A percentile compares a stretch with the other conserved stretches of the same genome.
Evolutionary conservation across 2,329 filamentous ascomycete species (phyloP).

Genomic region (Aspergillus sp.): DNA sequence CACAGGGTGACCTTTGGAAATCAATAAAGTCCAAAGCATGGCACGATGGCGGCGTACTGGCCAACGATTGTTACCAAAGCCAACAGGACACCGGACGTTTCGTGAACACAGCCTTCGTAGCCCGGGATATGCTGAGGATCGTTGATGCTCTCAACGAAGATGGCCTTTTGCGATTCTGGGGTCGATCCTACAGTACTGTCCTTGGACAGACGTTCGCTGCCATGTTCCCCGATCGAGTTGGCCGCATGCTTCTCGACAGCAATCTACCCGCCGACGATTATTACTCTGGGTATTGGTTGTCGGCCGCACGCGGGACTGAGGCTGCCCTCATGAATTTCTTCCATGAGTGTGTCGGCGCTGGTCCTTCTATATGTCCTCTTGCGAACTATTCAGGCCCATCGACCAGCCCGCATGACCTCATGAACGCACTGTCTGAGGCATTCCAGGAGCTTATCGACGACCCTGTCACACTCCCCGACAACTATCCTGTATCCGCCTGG

Average conservation of each 20-base stretch:
- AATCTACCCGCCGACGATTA: neutral
- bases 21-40: constrained; percentile 1
- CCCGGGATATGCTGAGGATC: constrained; percentile 2
- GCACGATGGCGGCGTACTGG: constrained; percentile 1
- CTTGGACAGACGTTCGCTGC: constrained; percentile 5
- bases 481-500: neutral
- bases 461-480: neutral
- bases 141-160: constrained; percentile 4
- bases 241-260: constrained; percentile 4
- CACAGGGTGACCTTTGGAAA: neutral
- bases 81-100: constrained; percentile 1
- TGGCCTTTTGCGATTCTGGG: constrained; percentile 4
- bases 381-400: neutral
- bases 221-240: constrained; percentile 5
- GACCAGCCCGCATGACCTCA: neutral
- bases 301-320: neutral
- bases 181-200: constrained; percentile 4
- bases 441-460: constrained; percentile 1
- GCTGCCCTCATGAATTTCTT: neutral
- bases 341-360: neutral
- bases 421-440: neutral
- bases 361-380: neutral
- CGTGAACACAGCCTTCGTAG: constrained; percentile 1
- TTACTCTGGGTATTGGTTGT: constrained; percentile 1
- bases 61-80: neutral